phyloP scores from a whole-genome alignment of 768 basidiomycete genomes.

The Psilocybe cyanescens region DNA sequence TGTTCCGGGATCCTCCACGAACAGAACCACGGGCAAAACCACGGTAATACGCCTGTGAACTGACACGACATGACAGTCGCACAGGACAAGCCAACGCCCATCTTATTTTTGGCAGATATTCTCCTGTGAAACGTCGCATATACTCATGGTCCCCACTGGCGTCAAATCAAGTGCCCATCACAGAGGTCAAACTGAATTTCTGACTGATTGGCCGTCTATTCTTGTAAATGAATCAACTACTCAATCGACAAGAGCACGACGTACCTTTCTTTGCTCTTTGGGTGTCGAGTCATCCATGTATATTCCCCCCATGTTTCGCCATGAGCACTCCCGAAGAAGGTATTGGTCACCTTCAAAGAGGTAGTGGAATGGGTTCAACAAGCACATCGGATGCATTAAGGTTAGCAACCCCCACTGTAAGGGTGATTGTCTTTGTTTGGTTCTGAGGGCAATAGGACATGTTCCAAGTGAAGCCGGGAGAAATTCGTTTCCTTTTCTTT shows the following conservation, averaged over 20 bases:
- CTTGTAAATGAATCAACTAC: constrained; percentile 1
- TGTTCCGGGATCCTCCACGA: not conserved
- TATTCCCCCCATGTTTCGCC: too few species aligned
- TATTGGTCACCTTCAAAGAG: too few species aligned
- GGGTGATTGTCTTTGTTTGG: not conserved
- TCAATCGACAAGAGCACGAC: not conserved
- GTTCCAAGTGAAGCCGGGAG: constrained; percentile 8
- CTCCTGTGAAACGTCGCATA: not conserved
- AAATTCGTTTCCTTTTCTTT: constrained; percentile 12
- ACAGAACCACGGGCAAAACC: not conserved
- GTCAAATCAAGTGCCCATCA: not conserved
- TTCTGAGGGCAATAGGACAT: not conserved
- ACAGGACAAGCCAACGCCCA: constrained; percentile 18
- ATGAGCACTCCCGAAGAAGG: too few species aligned
- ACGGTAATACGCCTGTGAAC: not conserved
- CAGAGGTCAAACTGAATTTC: not conserved
- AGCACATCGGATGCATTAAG: not conserved
- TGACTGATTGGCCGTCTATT: not conserved
- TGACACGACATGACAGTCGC: constrained; percentile 12
- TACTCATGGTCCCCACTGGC: not conserved
- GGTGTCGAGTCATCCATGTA: too few species aligned
- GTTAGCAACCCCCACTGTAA: not conserved
- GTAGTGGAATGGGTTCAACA: too few species aligned
- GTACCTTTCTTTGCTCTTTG: not conserved
- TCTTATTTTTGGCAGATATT: not conserved